Base-by-base conservation (phyloP, 352 stramenopile genomes). In the Globisporangium mamillatum region DNA sequence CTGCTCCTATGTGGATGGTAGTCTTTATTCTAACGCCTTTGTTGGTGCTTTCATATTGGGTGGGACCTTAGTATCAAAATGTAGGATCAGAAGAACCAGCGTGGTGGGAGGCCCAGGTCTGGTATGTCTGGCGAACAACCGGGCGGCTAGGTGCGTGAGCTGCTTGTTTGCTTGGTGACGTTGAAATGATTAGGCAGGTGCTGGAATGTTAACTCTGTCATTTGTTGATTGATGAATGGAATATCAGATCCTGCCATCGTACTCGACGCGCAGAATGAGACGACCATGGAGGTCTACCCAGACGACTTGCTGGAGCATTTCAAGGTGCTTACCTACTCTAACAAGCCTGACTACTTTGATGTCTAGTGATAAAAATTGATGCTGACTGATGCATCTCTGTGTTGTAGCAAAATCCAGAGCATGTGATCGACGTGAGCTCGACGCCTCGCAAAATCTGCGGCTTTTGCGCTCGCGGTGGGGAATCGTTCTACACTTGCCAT, bases 61-160 rank as follows among this genome's bases (percentile, higher is more conserved):
- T 44, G 12, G 3, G 7, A 7, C 8, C 59, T 59, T 61, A 94
- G 86, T 94, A 92, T 68, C 77, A 86, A 46, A 91, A 94, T 52
- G 70, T 72, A 54, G 86, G 76, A n/a, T 86, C 81, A 2, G 60
- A 74, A 1, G 82, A 94, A 57, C 73, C 81, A 0, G 80, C 74
- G 25, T 94, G 84, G 84, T 94, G 87, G 87, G 85, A 94, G 62
- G 87, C 87, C 1, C 87, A 94, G 64, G 85, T 86, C n/a, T 94
- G 87, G 87, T 93, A 94, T 63, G 66, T 89, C 10, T 94, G 87
- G 87, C 77, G 81, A 54, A 80, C 80, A 9, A 80, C 88, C 18
- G 85, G 84, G 5, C 79, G 81, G 41, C 70, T 84, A 77, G 73
- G 86, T 92, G 54, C 20, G 32, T n/a, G 44, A 24, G 34, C 34